A percentile compares a stretch with the other conserved stretches of the same genome.
These are phyloP conservation scores for Apiospora sp. DNA, from an alignment of 2,329 filamentous ascomycete genomes.

Conservation along the genomic window DNA sequence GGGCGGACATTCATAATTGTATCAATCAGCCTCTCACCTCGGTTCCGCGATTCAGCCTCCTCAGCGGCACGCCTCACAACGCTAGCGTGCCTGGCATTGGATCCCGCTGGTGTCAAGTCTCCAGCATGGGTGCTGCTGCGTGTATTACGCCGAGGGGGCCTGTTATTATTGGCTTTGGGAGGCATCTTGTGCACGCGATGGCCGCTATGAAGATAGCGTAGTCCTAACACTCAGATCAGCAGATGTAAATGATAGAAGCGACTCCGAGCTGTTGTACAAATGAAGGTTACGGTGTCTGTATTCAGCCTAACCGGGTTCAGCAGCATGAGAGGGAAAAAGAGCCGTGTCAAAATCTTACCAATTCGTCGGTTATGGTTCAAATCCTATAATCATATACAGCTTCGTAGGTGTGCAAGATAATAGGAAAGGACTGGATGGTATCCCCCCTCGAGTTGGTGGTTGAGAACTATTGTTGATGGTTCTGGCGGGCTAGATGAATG, in stretches of 20 bases:
- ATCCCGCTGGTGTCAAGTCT: not conserved
- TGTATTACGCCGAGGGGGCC: conserved; percentile 10
- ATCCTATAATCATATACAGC: conserved; percentile 7
- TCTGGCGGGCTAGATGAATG: conserved; percentile 25
- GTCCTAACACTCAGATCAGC: not conserved
- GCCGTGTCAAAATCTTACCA: not conserved
- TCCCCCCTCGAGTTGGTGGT: conserved; percentile 18
- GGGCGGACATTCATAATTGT: conserved; percentile 23
- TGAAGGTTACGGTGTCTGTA: not conserved
- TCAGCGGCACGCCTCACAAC: conserved; percentile 18
- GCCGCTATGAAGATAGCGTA: not conserved
- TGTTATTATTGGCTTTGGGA: conserved; percentile 19
- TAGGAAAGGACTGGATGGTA: conserved; percentile 3
- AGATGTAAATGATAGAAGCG: not conserved
- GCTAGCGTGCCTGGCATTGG: not conserved
- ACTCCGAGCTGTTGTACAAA: not conserved
- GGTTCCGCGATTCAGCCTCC: conserved; percentile 20
- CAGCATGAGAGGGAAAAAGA: not conserved
- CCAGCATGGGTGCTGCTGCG: conserved; percentile 11
- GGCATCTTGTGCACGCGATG: conserved; percentile 18
- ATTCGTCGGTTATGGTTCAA: not conserved
- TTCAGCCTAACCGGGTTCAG: not conserved
- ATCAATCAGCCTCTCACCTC: conserved; percentile 22
- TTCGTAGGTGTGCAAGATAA: conserved; percentile 8
- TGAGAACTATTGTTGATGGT: conserved; percentile 20